Evolutionary conservation across 2,329 filamentous ascomycete species (phyloP).

Genomic region (Aspergillus pseudoterreus): DNA sequence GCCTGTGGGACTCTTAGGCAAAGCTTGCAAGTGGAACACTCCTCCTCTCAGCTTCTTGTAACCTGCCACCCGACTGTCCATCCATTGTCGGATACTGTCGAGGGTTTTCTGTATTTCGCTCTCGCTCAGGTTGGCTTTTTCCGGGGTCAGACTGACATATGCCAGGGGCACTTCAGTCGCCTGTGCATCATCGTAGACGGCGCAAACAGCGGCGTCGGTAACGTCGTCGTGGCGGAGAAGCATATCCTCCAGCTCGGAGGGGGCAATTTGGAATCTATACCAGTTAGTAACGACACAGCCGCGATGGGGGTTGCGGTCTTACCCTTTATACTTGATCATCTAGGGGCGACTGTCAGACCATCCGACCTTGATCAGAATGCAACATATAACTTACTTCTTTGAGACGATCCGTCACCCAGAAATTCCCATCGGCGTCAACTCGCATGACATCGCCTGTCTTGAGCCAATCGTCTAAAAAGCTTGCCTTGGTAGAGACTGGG

Average conservation of each 20-base stretch:
- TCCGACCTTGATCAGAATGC: neutral
- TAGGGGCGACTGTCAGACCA: neutral
- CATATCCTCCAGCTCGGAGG: constrained; percentile 9
- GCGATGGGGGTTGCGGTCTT: neutral
- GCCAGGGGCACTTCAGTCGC: constrained; percentile 20
- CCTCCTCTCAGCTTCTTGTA: constrained; percentile 20
- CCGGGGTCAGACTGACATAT: constrained; percentile 12
- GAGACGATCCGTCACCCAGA: constrained; percentile 19
- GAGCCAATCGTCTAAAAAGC: constrained; percentile 17
- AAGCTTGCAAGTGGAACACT: constrained; percentile 14
- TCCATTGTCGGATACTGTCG: constrained; percentile 3
- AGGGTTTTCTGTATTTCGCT: constrained; percentile 9
- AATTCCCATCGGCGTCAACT: constrained; percentile 14
- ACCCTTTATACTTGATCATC: constrained; percentile 22
- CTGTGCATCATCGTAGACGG: constrained; percentile 18
- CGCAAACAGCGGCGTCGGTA: constrained; percentile 17
- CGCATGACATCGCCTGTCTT: constrained; percentile 17
- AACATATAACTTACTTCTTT: constrained; percentile 14
- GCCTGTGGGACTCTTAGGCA: constrained; percentile 18
- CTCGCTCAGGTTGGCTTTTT: neutral
- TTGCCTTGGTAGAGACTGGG: constrained; percentile 11
- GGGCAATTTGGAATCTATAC: constrained; percentile 18
- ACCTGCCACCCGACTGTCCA: constrained; percentile 15
- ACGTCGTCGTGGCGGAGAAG: constrained; percentile 12
- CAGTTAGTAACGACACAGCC: neutral